phyloP scores from a whole-genome alignment of 2,329 filamentous ascomycete species.

The Parafenestella ontariensis region DNA sequence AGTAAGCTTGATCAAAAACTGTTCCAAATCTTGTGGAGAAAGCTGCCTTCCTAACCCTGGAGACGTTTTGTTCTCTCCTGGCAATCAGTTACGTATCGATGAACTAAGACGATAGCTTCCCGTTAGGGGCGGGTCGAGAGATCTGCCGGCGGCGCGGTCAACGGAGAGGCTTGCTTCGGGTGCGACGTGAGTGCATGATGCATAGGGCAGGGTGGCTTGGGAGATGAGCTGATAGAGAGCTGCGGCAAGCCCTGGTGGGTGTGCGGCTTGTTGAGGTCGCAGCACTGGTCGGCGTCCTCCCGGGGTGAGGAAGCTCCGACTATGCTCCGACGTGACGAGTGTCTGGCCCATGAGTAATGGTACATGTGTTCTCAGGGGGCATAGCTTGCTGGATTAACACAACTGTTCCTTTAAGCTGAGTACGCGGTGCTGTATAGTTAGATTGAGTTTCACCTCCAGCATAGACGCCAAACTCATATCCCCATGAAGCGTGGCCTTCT shows the following conservation, averaged over 20 bases:
- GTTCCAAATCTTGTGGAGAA: not conserved
- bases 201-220: not conserved
- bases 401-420: no score
- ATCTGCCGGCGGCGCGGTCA: constrained; percentile 9
- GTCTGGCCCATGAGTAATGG: not conserved
- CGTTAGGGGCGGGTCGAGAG: not conserved
- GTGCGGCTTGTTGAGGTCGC: not conserved
- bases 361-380: no score
- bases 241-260: not conserved
- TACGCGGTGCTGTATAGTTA: no score
- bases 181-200: constrained; percentile 3
- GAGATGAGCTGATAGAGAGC: not conserved
- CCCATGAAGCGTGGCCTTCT: no score
- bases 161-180: not conserved
- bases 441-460: no score
- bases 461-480: no score
- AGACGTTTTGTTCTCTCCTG: not conserved
- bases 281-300: not conserved
- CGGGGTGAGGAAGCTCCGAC: not conserved
- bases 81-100: not conserved
- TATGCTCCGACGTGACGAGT: not conserved
- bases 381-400: no score
- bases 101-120: not conserved
- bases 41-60: not conserved
- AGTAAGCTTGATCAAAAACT: no score